These are phyloP conservation scores for Tolypocladium inflatum DNA, from an alignment of 2,329 filamentous ascomycete species.

Conservation along the genomic window DNA sequence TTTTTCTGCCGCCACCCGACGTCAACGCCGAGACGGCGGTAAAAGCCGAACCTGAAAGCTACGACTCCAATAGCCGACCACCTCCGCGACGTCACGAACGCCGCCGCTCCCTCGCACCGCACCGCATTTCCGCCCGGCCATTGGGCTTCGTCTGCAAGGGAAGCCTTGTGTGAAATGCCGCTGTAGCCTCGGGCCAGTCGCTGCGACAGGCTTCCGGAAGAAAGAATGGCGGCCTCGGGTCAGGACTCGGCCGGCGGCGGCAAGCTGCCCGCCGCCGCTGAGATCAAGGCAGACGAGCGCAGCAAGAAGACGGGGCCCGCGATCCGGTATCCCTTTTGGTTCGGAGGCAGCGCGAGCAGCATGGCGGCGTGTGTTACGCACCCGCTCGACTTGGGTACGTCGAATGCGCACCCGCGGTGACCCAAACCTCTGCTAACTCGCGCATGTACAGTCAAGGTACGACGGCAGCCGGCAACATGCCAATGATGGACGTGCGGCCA, in stretches of 20 bases:
- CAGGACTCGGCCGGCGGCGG: neutral
- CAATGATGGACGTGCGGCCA: neutral
- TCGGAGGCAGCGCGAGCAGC: conserved; percentile 88
- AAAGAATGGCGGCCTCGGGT: neutral
- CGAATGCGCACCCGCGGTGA: neutral
- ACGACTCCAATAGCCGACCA: neutral
- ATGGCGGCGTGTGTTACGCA: conserved; percentile 88
- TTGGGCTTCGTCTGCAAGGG: neutral
- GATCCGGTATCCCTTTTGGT: conserved; percentile 77
- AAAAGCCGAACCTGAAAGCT: neutral
- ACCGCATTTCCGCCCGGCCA: neutral
- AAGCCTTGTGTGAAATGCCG: neutral
- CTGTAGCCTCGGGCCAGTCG: neutral
- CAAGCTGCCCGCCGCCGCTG: neutral
- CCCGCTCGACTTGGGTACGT: conserved; percentile 80
- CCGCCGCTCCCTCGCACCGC: neutral
- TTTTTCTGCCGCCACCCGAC: neutral
- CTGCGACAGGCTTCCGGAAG: neutral
- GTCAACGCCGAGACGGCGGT: neutral
- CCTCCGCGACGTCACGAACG: neutral
- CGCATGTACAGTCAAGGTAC: conserved; percentile 8
- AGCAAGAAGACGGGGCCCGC: conserved; percentile 28
- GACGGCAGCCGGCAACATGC: neutral
- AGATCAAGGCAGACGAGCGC: neutral
- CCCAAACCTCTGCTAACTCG: neutral